Conservation (phyloP, 2,329 filamentous ascomycete species). For the Chaetomium globosum region DNA sequence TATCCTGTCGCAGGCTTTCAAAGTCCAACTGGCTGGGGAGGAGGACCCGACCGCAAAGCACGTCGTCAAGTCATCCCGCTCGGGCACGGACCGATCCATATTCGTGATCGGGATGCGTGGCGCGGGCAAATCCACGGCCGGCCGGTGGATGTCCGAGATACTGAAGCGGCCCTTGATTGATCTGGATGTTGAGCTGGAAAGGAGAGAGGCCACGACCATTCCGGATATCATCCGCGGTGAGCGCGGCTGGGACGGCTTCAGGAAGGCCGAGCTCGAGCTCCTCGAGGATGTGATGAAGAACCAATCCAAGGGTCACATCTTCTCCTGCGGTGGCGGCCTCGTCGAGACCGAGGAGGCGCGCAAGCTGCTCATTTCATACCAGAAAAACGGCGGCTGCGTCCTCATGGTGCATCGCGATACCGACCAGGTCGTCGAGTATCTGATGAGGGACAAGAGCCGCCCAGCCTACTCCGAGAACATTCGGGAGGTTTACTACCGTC, state of each 20-base stretch:
- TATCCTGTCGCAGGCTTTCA: constrained; percentile 75
- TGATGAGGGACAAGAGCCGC: constrained; percentile 84
- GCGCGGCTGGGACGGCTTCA: constrained; percentile 84
- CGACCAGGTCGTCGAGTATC: constrained; percentile 82
- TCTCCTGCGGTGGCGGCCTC: constrained; percentile 91
- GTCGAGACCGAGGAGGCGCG: constrained; percentile 84
- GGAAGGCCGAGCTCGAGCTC: constrained; percentile 74
- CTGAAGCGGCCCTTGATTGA: constrained; percentile 80
- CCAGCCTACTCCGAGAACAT: constrained; percentile 94
- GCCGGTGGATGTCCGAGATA: constrained; percentile 77
- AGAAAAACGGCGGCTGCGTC: constrained; percentile 77
- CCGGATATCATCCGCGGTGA: constrained; percentile 77
- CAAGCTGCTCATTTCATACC: constrained; percentile 72
- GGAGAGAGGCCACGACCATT: constrained; percentile 71
- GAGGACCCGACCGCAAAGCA: constrained; percentile 51
- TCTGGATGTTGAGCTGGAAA: constrained; percentile 84
- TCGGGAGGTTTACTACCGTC: constrained; percentile 83
- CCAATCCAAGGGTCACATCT: constrained; percentile 73
- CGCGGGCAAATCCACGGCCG: constrained; percentile 93
- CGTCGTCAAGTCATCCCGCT: constrained; percentile 40
- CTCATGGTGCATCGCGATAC: constrained; percentile 87
- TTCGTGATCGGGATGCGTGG: constrained; percentile 98
- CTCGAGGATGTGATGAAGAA: constrained; percentile 74
- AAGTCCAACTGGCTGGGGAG: constrained; percentile 73
- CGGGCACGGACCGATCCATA: constrained; percentile 64